Conservation (phyloP, 805 yeast species). For the Barnettozyma botsteinii region DNA sequence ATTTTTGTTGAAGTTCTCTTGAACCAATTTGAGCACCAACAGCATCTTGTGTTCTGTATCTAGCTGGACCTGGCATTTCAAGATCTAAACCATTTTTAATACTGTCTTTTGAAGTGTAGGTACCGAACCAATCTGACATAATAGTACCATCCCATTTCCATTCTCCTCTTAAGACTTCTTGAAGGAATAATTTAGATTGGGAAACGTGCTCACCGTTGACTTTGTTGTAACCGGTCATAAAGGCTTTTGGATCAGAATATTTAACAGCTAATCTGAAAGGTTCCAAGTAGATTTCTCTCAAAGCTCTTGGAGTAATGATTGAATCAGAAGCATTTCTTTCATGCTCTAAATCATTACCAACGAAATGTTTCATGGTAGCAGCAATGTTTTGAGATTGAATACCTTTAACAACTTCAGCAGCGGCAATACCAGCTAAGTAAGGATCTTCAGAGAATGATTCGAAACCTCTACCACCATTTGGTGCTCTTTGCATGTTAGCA, state of each 20-base stretch:
- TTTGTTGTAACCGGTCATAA: conserved; percentile 62
- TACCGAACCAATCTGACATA: conserved; percentile 65
- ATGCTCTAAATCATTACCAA: conserved; percentile 58
- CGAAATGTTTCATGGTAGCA: conserved; percentile 59
- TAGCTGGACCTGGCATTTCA: conserved; percentile 64
- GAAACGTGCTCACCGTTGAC: conserved; percentile 57
- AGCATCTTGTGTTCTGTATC: conserved; percentile 35
- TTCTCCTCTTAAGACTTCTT: conserved; percentile 45
- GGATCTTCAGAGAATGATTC: conserved; percentile 64
- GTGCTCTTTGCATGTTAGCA: conserved; percentile 50
- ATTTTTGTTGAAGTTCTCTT: conserved; percentile 34
- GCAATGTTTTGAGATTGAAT: conserved; percentile 45
- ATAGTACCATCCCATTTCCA: conserved; percentile 52
- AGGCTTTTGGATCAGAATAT: conserved; percentile 44
- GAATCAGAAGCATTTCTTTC: conserved; percentile 45
- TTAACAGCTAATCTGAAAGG: conserved; percentile 58
- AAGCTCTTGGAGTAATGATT: conserved; percentile 50
- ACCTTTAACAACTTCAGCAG: conserved; percentile 48
- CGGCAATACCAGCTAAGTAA: conserved; percentile 37
- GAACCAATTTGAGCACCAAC: conserved; percentile 38
- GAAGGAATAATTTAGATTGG: conserved; percentile 37
- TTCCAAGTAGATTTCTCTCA: conserved; percentile 57
- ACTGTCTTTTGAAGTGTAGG: conserved; percentile 41
- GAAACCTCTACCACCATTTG: conserved; percentile 58
- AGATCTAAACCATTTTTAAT: conserved; percentile 53